These are phyloP conservation scores for Pseudogymnoascus sp. DNA, from an alignment of 2,329 filamentous ascomycete species.

Conservation along the genomic window DNA sequence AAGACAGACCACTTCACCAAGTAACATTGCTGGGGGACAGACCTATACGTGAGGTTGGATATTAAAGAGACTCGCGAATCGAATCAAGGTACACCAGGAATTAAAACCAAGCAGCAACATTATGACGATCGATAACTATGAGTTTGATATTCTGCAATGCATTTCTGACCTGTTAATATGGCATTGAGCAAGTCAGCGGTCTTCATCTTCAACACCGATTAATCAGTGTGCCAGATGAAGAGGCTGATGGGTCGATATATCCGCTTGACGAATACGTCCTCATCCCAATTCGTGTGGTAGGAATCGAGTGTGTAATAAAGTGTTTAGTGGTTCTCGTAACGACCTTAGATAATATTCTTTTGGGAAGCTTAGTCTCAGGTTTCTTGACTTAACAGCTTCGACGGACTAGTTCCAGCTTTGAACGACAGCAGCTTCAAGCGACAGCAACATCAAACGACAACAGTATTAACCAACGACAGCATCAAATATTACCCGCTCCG, in stretches of 20 bases:
- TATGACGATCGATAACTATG: neutral
- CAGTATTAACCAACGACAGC: too few relatives aligned
- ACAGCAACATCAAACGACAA: neutral
- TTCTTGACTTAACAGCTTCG: neutral
- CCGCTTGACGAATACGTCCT: too few relatives aligned
- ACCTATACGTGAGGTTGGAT: neutral
- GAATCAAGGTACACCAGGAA: neutral
- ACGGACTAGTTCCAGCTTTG: neutral
- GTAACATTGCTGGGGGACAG: neutral
- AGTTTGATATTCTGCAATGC: neutral
- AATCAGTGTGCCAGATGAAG: too few relatives aligned
- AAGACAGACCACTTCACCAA: neutral
- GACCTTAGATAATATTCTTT: too few relatives aligned
- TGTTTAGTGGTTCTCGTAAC: too few relatives aligned
- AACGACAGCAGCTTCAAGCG: neutral
- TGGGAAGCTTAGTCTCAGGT: too few relatives aligned
- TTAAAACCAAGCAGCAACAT: neutral
- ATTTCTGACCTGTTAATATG: neutral
- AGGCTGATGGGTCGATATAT: too few relatives aligned
- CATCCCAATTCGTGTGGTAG: too few relatives aligned
- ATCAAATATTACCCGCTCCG: neutral
- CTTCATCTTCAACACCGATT: too few relatives aligned
- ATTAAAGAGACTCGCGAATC: neutral
- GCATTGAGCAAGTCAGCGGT: neutral
- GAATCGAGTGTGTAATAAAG: too few relatives aligned